A percentile compares a stretch with the other conserved stretches of the same genome.
phyloP scores from a whole-genome alignment of 2,329 filamentous ascomycete species.

The Neopestalotiopsis sp. region DNA sequence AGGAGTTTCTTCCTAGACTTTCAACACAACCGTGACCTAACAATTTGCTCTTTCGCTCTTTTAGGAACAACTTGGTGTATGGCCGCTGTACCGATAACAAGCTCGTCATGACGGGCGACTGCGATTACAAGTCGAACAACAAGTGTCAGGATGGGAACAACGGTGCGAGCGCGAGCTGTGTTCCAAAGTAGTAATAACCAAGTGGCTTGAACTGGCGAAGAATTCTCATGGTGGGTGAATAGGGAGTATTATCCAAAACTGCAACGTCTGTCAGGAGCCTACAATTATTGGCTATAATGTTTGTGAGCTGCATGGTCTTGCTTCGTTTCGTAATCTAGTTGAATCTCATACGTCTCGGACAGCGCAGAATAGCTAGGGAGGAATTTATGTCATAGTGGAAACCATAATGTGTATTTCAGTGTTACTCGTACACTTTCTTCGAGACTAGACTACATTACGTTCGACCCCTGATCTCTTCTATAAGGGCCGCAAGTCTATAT shows the following conservation, averaged over 20 bases:
- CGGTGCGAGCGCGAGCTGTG: neutral
- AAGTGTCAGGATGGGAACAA: neutral
- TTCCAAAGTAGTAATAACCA: neutral
- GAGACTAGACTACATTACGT: neutral
- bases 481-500: no score
- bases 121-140: neutral
- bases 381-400: no score
- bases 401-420: neutral
- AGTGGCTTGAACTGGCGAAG: neutral
- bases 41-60: neutral
- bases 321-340: no score
- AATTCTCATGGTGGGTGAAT: neutral
- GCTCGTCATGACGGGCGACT: constrained; percentile 1
- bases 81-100: constrained; percentile 8
- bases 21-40: neutral
- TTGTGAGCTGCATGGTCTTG: neutral
- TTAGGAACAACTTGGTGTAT: neutral
- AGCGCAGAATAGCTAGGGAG: no score
- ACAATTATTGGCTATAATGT: neutral
- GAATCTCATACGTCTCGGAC: no score
- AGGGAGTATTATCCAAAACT: no score
- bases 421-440: neutral
- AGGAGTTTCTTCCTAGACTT: neutral
- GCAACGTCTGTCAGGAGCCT: neutral
- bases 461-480: no score